Conservation (phyloP, 1,139 yeast species). For the Candida buenavistaensis region DNA sequence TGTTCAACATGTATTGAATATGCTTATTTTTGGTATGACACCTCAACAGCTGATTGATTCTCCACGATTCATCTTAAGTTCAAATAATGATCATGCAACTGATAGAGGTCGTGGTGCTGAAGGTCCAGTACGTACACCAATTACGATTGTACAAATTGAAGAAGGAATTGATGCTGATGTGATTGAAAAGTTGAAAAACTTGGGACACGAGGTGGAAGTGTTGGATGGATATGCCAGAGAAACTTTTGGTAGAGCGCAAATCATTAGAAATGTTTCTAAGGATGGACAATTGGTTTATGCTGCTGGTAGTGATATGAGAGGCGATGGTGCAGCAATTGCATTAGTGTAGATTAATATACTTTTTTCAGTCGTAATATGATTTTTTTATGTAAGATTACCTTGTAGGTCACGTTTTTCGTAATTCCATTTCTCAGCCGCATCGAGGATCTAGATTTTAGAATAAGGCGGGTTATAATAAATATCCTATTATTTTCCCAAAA, state of each 20-base stretch:
- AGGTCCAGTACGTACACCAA: conserved; percentile 63
- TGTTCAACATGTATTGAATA: conserved; percentile 71
- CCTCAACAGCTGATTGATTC: conserved; percentile 79
- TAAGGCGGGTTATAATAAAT: too few species aligned
- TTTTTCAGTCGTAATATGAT: too few species aligned
- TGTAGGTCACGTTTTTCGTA: too few species aligned
- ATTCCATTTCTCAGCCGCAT: too few species aligned
- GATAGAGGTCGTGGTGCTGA: conserved; percentile 63
- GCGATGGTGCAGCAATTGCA: conserved; percentile 72
- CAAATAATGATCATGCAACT: conserved; percentile 44
- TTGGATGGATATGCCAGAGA: conserved; percentile 49
- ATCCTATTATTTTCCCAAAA: too few species aligned
- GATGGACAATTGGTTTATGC: conserved; percentile 51
- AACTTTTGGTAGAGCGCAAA: conserved; percentile 72
- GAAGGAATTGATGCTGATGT: conserved; percentile 55
- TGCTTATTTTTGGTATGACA: conserved; percentile 60
- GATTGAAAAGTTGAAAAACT: conserved; percentile 38
- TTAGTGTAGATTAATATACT: conserved; percentile 11
- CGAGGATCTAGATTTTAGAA: too few species aligned
- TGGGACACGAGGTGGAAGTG: conserved; percentile 60
- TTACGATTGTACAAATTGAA: conserved; percentile 64
- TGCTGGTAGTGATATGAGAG: conserved; percentile 78
- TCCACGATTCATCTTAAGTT: conserved; percentile 66
- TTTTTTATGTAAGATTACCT: too few species aligned
- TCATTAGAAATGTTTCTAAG: conserved; percentile 50